Percentiles rank a stretch among this genome's conserved stretches.
phyloP scores from a whole-genome alignment of 805 yeast genomes.

The Metschnikowia baotianmanensis region DNA sequence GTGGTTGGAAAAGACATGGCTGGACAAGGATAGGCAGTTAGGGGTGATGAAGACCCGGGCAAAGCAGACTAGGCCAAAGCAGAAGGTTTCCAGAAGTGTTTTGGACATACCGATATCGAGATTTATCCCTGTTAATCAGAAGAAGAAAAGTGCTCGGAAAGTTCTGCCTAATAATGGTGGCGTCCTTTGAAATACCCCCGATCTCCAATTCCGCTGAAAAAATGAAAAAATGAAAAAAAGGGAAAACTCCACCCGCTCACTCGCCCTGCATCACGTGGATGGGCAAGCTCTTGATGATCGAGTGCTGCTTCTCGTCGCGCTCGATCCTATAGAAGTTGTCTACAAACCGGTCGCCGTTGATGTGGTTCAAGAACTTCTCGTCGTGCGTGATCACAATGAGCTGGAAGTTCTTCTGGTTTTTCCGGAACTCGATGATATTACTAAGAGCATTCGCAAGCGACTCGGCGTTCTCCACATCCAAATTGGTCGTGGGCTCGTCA shows the following conservation, averaged over 20 bases:
- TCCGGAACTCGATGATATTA: slow-evolving; percentile 70
- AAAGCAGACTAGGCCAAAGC: neutral
- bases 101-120: too few species aligned
- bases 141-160: neutral
- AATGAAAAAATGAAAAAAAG: too few species aligned
- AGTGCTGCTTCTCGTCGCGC: slow-evolving; percentile 78
- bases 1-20: slow-evolving; percentile 78
- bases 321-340: slow-evolving; percentile 82
- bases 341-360: slow-evolving; percentile 81
- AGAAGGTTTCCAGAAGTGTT: neutral
- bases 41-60: slow-evolving; percentile 5
- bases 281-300: slow-evolving; percentile 59
- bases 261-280: slow-evolving; percentile 38
- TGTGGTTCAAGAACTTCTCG: slow-evolving; percentile 79
- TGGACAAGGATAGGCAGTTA: slow-evolving; percentile 53
- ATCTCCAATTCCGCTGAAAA: neutral
- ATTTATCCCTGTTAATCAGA: too few species aligned
- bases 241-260: too few species aligned
- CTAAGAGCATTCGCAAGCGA: slow-evolving; percentile 80
- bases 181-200: too few species aligned
- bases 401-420: slow-evolving; percentile 84
- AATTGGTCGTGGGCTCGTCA: slow-evolving; percentile 97
- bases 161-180: too few species aligned
- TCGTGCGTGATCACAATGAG: slow-evolving; percentile 95
- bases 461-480: slow-evolving; percentile 86